These are phyloP conservation scores for Penicilliopsis zonata DNA, from an alignment of 495 filamentous ascomycete genomes.

Conservation along the genomic window DNA sequence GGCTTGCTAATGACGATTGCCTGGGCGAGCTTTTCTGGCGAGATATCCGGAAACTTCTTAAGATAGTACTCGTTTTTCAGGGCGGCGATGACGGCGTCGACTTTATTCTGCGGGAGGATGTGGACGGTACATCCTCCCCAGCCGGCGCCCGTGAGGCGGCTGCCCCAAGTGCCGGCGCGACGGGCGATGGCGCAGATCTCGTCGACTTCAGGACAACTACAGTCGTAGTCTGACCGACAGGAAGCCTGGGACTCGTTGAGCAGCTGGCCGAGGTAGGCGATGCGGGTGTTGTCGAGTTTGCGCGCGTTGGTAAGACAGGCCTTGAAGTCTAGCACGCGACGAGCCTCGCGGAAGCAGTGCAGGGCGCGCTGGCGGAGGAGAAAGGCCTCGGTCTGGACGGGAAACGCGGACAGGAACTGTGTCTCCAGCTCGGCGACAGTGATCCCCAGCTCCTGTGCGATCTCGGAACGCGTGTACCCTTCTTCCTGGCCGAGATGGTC, in stretches of 20 bases:
- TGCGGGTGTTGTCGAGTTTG: slow-evolving; percentile 44
- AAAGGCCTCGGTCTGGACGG: slow-evolving; percentile 80
- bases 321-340: slow-evolving; percentile 76
- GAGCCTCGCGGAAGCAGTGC: slow-evolving; percentile 84
- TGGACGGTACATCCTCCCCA: slow-evolving; percentile 97
- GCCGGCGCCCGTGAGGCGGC: slow-evolving; percentile 82
- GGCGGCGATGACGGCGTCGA: slow-evolving; percentile 65
- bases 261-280: slow-evolving; percentile 62
- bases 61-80: slow-evolving; percentile 74
- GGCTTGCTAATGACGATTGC: slow-evolving; percentile 89
- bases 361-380: slow-evolving; percentile 72
- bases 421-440: slow-evolving; percentile 56
- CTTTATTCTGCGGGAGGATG: slow-evolving; percentile 74
- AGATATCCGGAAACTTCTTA: slow-evolving; percentile 57
- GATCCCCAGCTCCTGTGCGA: slow-evolving; percentile 60
- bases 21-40: slow-evolving; percentile 55
- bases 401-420: slow-evolving; percentile 71
- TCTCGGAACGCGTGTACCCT: slow-evolving; percentile 82
- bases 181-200: slow-evolving; percentile 71
- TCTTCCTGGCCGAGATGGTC: slow-evolving; percentile 56
- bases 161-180: slow-evolving; percentile 68
- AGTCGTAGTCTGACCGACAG: slow-evolving; percentile 76
- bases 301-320: slow-evolving; percentile 46
- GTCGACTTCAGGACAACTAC: slow-evolving; percentile 83
- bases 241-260: slow-evolving; percentile 84